phyloP scores from a whole-genome alignment of 441 rosid genomes.

The Lepidium campestre region DNA sequence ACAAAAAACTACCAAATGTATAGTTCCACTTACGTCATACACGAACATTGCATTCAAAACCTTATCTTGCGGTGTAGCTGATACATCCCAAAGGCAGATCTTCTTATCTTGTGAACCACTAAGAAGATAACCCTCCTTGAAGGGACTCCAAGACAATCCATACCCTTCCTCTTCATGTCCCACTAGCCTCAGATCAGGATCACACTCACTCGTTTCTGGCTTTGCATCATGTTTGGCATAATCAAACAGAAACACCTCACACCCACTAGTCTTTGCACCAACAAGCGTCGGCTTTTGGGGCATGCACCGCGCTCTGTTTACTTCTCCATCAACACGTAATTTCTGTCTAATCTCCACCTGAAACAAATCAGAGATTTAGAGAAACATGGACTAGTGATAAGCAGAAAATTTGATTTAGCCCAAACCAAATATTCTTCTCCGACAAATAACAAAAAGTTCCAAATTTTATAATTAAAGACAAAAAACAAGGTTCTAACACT shows the following conservation, averaged over 20 bases:
- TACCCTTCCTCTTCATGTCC: constrained; percentile 96
- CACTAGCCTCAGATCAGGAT: constrained; percentile 69
- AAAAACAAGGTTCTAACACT: neutral
- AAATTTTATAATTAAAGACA: neutral
- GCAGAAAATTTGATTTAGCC: too few species aligned
- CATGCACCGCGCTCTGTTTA: constrained; percentile 83
- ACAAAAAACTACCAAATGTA: neutral
- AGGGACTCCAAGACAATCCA: constrained; percentile 81
- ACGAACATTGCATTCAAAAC: constrained; percentile 53
- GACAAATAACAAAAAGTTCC: neutral
- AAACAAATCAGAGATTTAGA: constrained; percentile 3
- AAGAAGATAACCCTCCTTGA: constrained; percentile 68
- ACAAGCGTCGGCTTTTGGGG: constrained; percentile 67
- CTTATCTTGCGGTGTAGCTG: constrained; percentile 49
- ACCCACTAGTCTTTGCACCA: constrained; percentile 75
- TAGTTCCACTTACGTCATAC: constrained; percentile 42
- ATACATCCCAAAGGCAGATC: constrained; percentile 79
- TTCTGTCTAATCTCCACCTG: constrained; percentile 75
- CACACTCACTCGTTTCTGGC: constrained; percentile 39
- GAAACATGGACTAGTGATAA: neutral
- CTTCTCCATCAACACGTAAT: constrained; percentile 81
- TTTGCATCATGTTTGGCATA: constrained; percentile 44
- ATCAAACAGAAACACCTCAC: constrained; percentile 74
- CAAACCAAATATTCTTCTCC: neutral
- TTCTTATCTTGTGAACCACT: constrained; percentile 79